Conservation (phyloP, 73 alveolate genomes). For the Paramecium biaurelia region DNA sequence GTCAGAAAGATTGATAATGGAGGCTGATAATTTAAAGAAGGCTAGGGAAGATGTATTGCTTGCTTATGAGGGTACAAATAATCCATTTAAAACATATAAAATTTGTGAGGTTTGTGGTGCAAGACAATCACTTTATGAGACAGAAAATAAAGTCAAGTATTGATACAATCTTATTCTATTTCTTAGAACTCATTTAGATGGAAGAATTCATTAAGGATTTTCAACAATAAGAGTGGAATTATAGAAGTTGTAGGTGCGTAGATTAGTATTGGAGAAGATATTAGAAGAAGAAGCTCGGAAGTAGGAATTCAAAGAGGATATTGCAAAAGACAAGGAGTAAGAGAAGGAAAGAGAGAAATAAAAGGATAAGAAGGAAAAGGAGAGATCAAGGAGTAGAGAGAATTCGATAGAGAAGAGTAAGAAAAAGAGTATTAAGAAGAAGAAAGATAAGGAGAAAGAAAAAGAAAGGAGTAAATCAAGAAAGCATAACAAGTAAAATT, state of each 20-base stretch:
- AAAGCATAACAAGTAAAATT: not conserved
- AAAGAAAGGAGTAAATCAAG: not conserved
- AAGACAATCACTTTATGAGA: conserved; percentile 23
- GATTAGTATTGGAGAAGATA: conserved; percentile 31
- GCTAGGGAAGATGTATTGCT: conserved; percentile 43
- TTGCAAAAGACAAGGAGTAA: not conserved
- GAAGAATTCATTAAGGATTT: conserved; percentile 49
- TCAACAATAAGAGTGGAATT: conserved; percentile 27
- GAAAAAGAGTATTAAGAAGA: not conserved
- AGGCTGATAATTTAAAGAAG: conserved; percentile 34
- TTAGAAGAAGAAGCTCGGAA: conserved; percentile 15
- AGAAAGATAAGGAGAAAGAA: not conserved
- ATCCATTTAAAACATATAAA: conserved; percentile 50
- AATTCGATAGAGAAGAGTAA: not conserved
- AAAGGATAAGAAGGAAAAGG: not conserved
- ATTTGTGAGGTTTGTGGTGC: conserved; percentile 54
- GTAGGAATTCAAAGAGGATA: not conserved
- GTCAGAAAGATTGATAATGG: not conserved
- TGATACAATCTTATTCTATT: not conserved
- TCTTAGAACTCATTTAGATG: conserved; percentile 39
- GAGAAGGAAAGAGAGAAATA: not conserved
- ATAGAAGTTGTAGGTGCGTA: not conserved
- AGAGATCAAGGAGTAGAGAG: not conserved
- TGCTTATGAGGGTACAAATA: conserved; percentile 45
- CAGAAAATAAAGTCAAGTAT: conserved; percentile 46